Evolutionary conservation across 2,329 filamentous ascomycete genomes (phyloP), one percentile per base, ranked within the genome.

Genomic region (Alternaria triticina): DNA sequence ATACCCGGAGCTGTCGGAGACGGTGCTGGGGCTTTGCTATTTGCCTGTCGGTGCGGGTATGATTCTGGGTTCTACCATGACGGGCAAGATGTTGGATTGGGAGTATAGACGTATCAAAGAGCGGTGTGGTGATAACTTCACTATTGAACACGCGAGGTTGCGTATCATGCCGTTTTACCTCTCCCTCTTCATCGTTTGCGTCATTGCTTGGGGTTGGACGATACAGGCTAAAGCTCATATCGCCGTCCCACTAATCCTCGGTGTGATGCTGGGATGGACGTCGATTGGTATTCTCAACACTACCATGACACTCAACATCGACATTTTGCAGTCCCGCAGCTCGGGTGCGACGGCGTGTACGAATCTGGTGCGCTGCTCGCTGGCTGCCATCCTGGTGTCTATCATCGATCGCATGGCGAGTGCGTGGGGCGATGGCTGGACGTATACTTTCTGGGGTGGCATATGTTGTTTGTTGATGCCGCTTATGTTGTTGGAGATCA

Each of bases 11-110:
- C 62, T 76, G 5, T 74, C 73, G 1, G 64, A 74, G 43, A 72
- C 72, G 5, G 71, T 68, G 1, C 63, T 74, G 1, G 74, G 74
- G 3, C 62, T 76, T 0, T 75, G 83, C 0, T 88, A 87, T 61
- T 82, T 88, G 2, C 84, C 85, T 22, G 87, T 87, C 23, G 87
- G 87, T 0, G 81, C 82, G 0, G 86, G 86, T 0, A 86, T 83
- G 17, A 86, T 88, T 66, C 70, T 86, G 3, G 86, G 86, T 1
- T 86, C 85, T 0, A 73, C 87, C 0, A 69, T 84, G 11, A 86
- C 83, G 0, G 86, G 87, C 17, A 86, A 82, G 52, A 77, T 88
- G 30, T 80, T 88, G 0, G 83, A 88, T 64, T 59, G 74, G 15
- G 84, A 88, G 59, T 88, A 87, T 67, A 78, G 76, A 2, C 80